phyloP scores from a whole-genome alignment of 2,329 filamentous ascomycete species.

The Drechslerella stenobrocha region DNA sequence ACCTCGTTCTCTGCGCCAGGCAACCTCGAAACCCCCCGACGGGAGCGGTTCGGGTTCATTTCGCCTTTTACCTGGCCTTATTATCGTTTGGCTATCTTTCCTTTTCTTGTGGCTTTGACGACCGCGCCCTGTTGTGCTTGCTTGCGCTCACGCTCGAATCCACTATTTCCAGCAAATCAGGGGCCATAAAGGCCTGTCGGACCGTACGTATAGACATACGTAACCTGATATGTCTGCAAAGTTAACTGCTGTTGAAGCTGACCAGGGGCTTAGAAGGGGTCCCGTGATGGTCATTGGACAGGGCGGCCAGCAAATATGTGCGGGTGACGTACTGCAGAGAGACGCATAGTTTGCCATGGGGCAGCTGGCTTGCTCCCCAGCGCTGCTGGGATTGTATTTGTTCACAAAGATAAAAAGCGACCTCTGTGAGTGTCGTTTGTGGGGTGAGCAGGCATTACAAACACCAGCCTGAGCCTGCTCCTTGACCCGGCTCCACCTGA shows the following conservation, averaged over 20 bases:
- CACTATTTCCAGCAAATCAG: slow-evolving; percentile 33
- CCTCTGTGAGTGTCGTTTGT: neutral
- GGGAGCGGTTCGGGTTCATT: neutral
- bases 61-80: neutral
- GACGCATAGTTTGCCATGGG: slow-evolving; percentile 12
- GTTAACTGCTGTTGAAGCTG: slow-evolving; percentile 3
- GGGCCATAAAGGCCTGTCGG: slow-evolving; percentile 5
- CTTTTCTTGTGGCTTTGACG: too few relatives aligned
- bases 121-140: too few relatives aligned
- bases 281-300: slow-evolving; percentile 44
- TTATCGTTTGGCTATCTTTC: too few relatives aligned
- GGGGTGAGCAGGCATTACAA: slow-evolving; percentile 2
- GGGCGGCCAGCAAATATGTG: slow-evolving; percentile 13
- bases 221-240: neutral
- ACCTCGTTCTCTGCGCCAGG: neutral
- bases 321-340: slow-evolving; percentile 46
- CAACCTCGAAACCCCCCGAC: neutral
- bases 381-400: slow-evolving; percentile 19
- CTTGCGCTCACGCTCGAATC: too few relatives aligned
- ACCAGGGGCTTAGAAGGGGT: slow-evolving; percentile 8
- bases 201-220: slow-evolving; percentile 15
- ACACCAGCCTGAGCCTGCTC: neutral
- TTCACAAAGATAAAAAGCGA: neutral
- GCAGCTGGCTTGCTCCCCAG: neutral
- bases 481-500: neutral